phyloP scores from a whole-genome alignment of 2,329 filamentous ascomycete genomes.

The Cladobotryum protrusum region DNA sequence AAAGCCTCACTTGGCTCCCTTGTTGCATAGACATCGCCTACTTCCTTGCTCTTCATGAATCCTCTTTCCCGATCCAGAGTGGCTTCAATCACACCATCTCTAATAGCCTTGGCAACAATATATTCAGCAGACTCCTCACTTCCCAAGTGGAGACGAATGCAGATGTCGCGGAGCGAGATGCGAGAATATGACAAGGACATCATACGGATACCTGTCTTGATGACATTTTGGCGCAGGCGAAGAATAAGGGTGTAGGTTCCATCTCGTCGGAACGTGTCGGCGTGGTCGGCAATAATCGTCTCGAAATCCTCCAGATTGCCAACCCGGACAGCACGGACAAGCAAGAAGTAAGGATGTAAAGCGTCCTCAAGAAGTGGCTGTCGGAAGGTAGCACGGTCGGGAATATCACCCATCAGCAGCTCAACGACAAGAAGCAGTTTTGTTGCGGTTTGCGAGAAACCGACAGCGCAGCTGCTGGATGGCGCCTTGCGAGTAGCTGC shows the following conservation, averaged over 20 bases:
- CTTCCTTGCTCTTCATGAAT: constrained; percentile 97
- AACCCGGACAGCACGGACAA: constrained; percentile 93
- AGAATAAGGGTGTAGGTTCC: constrained; percentile 94
- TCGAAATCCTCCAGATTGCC: constrained; percentile 93
- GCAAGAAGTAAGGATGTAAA: constrained; percentile 84
- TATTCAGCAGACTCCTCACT: constrained; percentile 98
- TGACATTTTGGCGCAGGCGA: constrained; percentile 93
- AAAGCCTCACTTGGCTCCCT: constrained; percentile 94
- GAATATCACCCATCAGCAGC: constrained; percentile 96
- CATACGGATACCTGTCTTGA: constrained; percentile 99
- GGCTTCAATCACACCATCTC: constrained; percentile 95
- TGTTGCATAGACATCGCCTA: constrained; percentile 93
- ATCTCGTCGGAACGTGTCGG: constrained; percentile 82
- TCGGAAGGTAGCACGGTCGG: constrained; percentile 89
- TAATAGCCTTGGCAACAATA: constrained; percentile 97
- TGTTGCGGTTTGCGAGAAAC: constrained; percentile 92
- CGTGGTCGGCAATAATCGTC: constrained; percentile 74
- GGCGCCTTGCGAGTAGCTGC: constrained; percentile 94
- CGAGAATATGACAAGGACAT: constrained; percentile 97
- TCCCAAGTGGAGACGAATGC: constrained; percentile 85
- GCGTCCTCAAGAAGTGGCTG: constrained; percentile 80
- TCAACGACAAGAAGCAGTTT: constrained; percentile 97
- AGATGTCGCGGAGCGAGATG: constrained; percentile 95
- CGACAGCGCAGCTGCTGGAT: constrained; percentile 78
- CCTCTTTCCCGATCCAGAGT: constrained; percentile 89